Percentiles rank a stretch among this genome's conserved stretches.
These are phyloP conservation scores for Xylariaceae sp. DNA, from an alignment of 2,329 filamentous ascomycete species.

Conservation along the genomic window DNA sequence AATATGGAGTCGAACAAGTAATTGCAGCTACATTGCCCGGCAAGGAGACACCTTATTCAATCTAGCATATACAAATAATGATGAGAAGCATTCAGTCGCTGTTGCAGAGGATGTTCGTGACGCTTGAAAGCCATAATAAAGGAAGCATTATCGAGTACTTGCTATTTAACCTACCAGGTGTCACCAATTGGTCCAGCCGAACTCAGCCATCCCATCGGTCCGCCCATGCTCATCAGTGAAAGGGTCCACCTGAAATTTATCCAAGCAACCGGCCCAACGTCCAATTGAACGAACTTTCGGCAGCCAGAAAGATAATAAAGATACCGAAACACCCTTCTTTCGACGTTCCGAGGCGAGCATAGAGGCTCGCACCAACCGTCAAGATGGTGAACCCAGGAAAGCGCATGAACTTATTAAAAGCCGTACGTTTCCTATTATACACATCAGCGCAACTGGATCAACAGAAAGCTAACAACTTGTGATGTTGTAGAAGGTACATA, in stretches of 20 bases:
- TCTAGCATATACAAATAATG: too few species aligned
- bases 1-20: too few species aligned
- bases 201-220: slow-evolving; percentile 10
- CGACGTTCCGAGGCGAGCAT: slow-evolving; percentile 17
- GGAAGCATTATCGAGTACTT: too few species aligned
- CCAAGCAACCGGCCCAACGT: slow-evolving; percentile 3
- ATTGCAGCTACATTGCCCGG: too few species aligned
- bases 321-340: slow-evolving; percentile 2
- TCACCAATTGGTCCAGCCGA: slow-evolving; percentile 1
- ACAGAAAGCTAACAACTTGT: slow-evolving; percentile 26
- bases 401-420: slow-evolving; percentile 31
- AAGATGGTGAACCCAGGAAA: slow-evolving; percentile 34
- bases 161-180: too few species aligned
- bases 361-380: slow-evolving; percentile 23
- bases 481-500: slow-evolving; percentile 31
- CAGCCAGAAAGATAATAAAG: slow-evolving; percentile 3
- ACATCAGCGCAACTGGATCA: too few species aligned
- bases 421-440: too few species aligned
- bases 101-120: too few species aligned
- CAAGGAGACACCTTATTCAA: too few species aligned
- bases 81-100: too few species aligned
- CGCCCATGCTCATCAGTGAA: slow-evolving; percentile 2
- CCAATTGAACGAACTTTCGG: neutral
- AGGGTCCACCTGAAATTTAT: slow-evolving; percentile 19
- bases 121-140: too few species aligned